Percentiles rank a stretch among this genome's conserved stretches.
phyloP scores from a whole-genome alignment of 192 early-diverging fungal species.

The Coemansia sp. region DNA sequence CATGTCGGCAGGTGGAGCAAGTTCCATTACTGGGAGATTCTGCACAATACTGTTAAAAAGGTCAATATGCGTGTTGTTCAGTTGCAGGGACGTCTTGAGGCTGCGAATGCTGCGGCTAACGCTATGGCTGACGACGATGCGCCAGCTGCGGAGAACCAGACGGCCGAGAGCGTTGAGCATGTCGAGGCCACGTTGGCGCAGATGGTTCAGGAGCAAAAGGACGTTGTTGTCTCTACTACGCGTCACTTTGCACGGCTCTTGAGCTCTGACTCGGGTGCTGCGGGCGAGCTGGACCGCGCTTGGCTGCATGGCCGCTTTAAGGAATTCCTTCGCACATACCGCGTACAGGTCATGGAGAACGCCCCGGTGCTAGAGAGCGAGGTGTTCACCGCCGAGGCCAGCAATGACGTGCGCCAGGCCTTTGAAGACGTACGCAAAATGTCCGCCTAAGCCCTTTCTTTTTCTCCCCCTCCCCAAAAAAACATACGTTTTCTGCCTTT shows the following conservation, averaged over 20 bases:
- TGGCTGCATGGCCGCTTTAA: slow-evolving; percentile 70
- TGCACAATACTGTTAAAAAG: slow-evolving; percentile 85
- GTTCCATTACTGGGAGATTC: slow-evolving; percentile 85
- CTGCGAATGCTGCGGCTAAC: slow-evolving; percentile 35
- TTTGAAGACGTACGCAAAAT: slow-evolving; percentile 28
- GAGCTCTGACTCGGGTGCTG: slow-evolving; percentile 54
- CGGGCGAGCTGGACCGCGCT: slow-evolving; percentile 65
- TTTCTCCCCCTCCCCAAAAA: not conserved
- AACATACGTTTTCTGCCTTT: not conserved
- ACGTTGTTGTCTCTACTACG: slow-evolving; percentile 75
- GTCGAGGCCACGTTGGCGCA: slow-evolving; percentile 69
- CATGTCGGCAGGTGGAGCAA: slow-evolving; percentile 42
- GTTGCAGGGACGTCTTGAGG: slow-evolving; percentile 39
- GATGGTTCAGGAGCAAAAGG: slow-evolving; percentile 80
- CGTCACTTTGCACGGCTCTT: slow-evolving; percentile 67
- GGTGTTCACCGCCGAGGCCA: slow-evolving; percentile 56
- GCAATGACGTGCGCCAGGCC: slow-evolving; percentile 42
- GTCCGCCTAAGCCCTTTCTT: not conserved
- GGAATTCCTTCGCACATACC: slow-evolving; percentile 64
- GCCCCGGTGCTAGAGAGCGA: slow-evolving; percentile 50
- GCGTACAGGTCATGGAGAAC: slow-evolving; percentile 56
- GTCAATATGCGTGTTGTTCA: slow-evolving; percentile 77
- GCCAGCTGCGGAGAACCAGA: slow-evolving; percentile 21
- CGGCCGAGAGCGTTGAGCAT: slow-evolving; percentile 51
- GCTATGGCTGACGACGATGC: slow-evolving; percentile 25